A percentile compares a stretch with the other conserved stretches of the same genome.
Conservation (phyloP, 1,139 yeast genomes). For the Yamadazyma oceani region DNA sequence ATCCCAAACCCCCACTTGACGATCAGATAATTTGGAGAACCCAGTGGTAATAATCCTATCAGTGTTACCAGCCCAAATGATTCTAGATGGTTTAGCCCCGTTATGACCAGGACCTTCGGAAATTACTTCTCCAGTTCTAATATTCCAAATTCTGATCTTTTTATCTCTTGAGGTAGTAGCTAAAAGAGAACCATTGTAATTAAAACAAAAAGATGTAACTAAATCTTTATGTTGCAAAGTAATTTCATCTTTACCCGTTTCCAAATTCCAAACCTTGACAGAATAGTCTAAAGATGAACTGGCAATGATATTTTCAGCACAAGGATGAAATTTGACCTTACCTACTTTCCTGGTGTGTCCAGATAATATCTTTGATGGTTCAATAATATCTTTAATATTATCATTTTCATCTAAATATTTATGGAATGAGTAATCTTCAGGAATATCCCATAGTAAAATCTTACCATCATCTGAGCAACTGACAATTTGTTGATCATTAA, state of each 20-base stretch:
- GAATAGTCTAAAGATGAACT: conserved; percentile 89
- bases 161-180: conserved; percentile 95
- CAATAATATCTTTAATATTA: conserved; percentile 61
- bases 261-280: conserved; percentile 87
- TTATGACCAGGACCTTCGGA: conserved; percentile 88
- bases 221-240: conserved; percentile 85
- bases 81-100: conserved; percentile 89
- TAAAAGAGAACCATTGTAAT: conserved; percentile 79
- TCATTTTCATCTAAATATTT: conserved; percentile 60
- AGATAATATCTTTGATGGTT: conserved; percentile 64
- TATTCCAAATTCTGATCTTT: conserved; percentile 87
- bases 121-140: conserved; percentile 67
- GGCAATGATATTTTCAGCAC: conserved; percentile 82
- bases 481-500: conserved; percentile 70
- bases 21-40: conserved; percentile 85
- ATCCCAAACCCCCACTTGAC: conserved; percentile 96
- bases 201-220: conserved; percentile 88
- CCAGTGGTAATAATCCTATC: conserved; percentile 94
- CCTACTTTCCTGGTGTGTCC: conserved; percentile 97
- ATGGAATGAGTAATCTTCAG: conserved; percentile 72
- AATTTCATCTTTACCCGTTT: conserved; percentile 65
- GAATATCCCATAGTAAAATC: conserved; percentile 83
- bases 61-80: conserved; percentile 84
- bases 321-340: conserved; percentile 87
- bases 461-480: conserved; percentile 93